Evolutionary conservation across 805 yeast species (phyloP), one percentile per base, ranked within the genome.

Genomic region (Pichia scutulata): DNA sequence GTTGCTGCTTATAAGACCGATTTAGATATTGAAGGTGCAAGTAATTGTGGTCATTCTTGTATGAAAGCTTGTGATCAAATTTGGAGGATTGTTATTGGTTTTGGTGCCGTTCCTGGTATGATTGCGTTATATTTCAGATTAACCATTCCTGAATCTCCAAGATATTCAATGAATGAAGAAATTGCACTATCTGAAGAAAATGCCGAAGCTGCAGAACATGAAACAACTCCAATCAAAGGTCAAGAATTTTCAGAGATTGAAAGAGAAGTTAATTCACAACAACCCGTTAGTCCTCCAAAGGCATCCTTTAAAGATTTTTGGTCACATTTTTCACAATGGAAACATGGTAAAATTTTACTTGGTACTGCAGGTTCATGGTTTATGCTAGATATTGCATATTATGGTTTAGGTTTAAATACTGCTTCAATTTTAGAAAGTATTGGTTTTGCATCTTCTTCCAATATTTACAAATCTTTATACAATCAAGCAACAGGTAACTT

Each of bases 301-400:
- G 52, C 36, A 16, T 52, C 21, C 13, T 39, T 41, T 18, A 49
- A 43, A 47, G 96, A 89, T 70, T 89, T 89, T 75, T 58, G 70
- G 54, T 39, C 54, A 36, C 96, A 92, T 67, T 89, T 89, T 64
- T 67, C 76, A 47, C 84, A 89, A 74, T 89, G 96, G 96, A 88
- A 76, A 70, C 83, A 89, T 70, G 82, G 85, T 71, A 87, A 84
- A 72, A 80, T 89, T 57, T 74, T 89, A 59, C 59, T 88, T 48
- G 96, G 96, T 70, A 86, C 96, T 60, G 95, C 96, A 55, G 88
- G 86, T 69, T 81, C 89, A 28, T 89, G 97, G 97, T 87, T 87
- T 72, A 74, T 82, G 75, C 76, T 89, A 69, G 96, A 89, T 75
- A 83, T 89, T 69, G 96, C 96, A 40, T 87, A 78, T 73, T 89